Evolutionary conservation across 495 filamentous ascomycete genomes (phyloP), one percentile per base, ranked within the genome.

Genomic region (Aspergillus hancockii): DNA sequence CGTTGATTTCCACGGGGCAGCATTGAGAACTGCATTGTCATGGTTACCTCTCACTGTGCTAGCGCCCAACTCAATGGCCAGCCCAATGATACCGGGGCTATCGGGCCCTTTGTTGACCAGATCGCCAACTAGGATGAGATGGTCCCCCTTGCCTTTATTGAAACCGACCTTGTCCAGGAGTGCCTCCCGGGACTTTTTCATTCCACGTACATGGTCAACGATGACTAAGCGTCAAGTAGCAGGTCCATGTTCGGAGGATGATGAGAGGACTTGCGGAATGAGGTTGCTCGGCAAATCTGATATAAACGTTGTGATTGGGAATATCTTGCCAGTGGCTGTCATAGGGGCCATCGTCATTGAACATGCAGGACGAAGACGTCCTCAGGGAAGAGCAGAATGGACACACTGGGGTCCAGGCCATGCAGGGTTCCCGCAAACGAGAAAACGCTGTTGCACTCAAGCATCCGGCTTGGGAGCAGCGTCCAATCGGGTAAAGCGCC

Each of bases 141-240:
- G 90, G 69, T 97, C 93, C n/a, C 71, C 75, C 0, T 70, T 12
- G 55, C 56, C 64, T 18, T 71, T 46, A 28, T 88, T 72, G 71
- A 89, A 96, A 3, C 77, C 62, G 16, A 89, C 73, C 63, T 92
- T 88, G 0, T 76, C 57, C 10, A 97, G 78, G 12, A 97, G 81
- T 9, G 73, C 67, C 47, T 80, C 67, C 58, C 96, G 79, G 80
- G 67, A 68, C 10, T 59, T 45, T 82, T 81, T 67, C 91, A 91
- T n/a, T 91, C 92, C 63, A 77, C 96, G 92, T 2, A 96, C 88
- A 75, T 97, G 92, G 14, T 92, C 92, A 18, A 97, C 78, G 51
- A 96, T 69, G 9, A 97, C 73, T 12, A 97, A 76, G 40, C 84
- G 67, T 53, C 59, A 74, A 30, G 28, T 52, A 12, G 19, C 38